These are phyloP conservation scores for Fraxinus sp. DNA, from an alignment of 305 asterid species.

Conservation along the genomic window DNA sequence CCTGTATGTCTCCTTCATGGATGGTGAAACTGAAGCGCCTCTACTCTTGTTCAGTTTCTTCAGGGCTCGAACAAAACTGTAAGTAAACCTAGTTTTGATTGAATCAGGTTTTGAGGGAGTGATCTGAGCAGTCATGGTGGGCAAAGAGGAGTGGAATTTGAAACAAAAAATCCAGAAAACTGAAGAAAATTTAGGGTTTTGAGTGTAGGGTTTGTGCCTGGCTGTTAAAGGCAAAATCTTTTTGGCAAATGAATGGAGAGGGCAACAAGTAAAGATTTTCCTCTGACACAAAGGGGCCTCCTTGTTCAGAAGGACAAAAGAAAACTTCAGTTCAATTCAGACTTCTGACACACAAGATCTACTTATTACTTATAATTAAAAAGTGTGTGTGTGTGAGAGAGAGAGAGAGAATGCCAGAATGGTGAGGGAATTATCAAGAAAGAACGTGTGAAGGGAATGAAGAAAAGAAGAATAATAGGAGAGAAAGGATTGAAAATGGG, in stretches of 20 bases:
- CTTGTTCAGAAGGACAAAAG: slow-evolving; percentile 43
- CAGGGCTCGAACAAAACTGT: slow-evolving; percentile 45
- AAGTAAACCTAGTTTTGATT: slow-evolving; percentile 53
- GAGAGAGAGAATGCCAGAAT: slow-evolving; percentile 18
- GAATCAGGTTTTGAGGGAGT: slow-evolving; percentile 29
- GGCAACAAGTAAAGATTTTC: slow-evolving; percentile 36
- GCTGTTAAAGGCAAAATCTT: neutral
- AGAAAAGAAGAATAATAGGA: slow-evolving; percentile 27
- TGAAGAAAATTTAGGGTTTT: slow-evolving; percentile 44
- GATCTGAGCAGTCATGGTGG: slow-evolving; percentile 26
- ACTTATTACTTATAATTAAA: slow-evolving; percentile 33
- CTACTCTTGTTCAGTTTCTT: slow-evolving; percentile 40
- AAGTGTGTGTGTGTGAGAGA: neutral
- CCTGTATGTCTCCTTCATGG: slow-evolving; percentile 21
- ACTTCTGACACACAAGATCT: slow-evolving; percentile 59
- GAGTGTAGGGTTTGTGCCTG: neutral
- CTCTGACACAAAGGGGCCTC: slow-evolving; percentile 71
- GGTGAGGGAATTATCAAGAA: slow-evolving; percentile 21
- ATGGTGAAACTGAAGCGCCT: neutral
- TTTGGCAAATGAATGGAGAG: slow-evolving; percentile 8
- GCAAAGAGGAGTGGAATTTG: neutral
- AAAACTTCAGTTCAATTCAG: slow-evolving; percentile 31
- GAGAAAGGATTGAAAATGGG: slow-evolving; percentile 59
- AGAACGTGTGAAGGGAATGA: slow-evolving; percentile 33
- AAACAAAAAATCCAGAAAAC: neutral